Percentiles rank a stretch among this genome's conserved stretches.
Evolutionary conservation across 2,329 filamentous ascomycete genomes (phyloP).

Genomic region (Colletotrichum tamarilloi): DNA sequence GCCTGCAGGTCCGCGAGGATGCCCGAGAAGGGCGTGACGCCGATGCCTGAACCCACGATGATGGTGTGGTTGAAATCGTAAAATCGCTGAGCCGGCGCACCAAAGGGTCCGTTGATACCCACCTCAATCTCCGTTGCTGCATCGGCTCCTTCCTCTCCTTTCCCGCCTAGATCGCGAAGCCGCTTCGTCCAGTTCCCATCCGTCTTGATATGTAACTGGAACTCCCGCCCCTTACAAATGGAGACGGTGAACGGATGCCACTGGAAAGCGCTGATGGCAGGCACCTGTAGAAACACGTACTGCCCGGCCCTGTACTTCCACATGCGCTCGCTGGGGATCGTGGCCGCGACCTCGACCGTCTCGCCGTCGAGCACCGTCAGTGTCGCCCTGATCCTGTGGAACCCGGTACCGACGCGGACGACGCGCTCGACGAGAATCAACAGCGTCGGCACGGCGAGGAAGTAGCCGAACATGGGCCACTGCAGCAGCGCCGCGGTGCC

Average conservation of each 20-base stretch:
- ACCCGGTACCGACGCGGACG: conserved; percentile 57
- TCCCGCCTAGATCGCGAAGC: conserved; percentile 55
- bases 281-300: conserved; percentile 67
- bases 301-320: conserved; percentile 68
- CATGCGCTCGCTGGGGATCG: conserved; percentile 58
- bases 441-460: conserved; percentile 63
- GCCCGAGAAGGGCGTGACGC: conserved; percentile 67
- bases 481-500: conserved; percentile 62
- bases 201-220: conserved; percentile 68
- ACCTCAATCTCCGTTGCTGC: conserved; percentile 53
- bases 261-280: conserved; percentile 62
- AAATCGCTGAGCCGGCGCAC: conserved; percentile 68
- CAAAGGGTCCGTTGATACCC: conserved; percentile 67
- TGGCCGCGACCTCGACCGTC: conserved; percentile 60
- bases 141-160: conserved; percentile 35
- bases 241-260: conserved; percentile 72
- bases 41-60: conserved; percentile 67
- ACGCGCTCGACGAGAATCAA: conserved; percentile 61
- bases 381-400: conserved; percentile 59
- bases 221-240: conserved; percentile 60
- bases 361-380: conserved; percentile 63
- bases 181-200: conserved; percentile 66
- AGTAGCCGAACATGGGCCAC: conserved; percentile 67
- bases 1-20: conserved; percentile 66
- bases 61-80: conserved; percentile 68